Percentiles rank a stretch among this genome's conserved stretches.
Evolutionary conservation across 139 green algal genomes (phyloP).

Genomic region (Picochlorum sp.): DNA sequence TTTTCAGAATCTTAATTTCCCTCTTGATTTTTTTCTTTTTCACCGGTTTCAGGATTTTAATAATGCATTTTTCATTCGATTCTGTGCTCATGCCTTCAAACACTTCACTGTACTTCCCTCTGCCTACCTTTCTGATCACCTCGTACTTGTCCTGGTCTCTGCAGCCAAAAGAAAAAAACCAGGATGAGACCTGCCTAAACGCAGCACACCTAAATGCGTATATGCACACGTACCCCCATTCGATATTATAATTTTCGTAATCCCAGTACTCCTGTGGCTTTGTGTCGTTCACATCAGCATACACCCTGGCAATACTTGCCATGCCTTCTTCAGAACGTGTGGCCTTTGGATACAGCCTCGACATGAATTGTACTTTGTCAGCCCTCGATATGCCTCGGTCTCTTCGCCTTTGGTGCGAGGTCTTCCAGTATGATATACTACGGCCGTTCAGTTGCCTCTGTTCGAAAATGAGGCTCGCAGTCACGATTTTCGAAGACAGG

Average conservation of each 20-base stretch:
- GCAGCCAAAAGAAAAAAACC: background rate
- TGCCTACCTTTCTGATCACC: constrained; percentile 88
- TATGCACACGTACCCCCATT: constrained; percentile 49
- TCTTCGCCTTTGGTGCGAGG: too few relatives aligned
- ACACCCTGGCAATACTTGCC: constrained; percentile 18
- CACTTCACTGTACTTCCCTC: constrained; percentile 98
- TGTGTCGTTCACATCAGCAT: constrained; percentile 69
- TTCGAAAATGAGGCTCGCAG: too few relatives aligned
- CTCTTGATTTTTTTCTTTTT: constrained; percentile 99
- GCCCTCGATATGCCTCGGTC: background rate
- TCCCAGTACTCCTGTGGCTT: constrained; percentile 85
- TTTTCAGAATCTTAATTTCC: constrained; percentile 98
- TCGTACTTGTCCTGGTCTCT: constrained; percentile 90
- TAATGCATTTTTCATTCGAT: constrained; percentile 76
- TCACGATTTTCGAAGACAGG: too few relatives aligned
- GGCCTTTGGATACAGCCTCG: constrained; percentile 22
- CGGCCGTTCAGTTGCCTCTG: too few relatives aligned
- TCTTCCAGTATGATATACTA: too few relatives aligned
- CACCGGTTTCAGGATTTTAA: constrained; percentile 98
- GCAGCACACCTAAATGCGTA: constrained; percentile 22
- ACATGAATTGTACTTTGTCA: constrained; percentile 6
- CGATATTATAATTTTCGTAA: constrained; percentile 78
- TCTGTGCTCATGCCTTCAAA: constrained; percentile 89
- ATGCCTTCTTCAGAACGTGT: constrained; percentile 25
- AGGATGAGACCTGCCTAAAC: background rate